Evolutionary conservation across 2,329 filamentous ascomycete genomes (phyloP), one percentile per base, ranked within the genome.

Genomic region (Diaporthe velutina): DNA sequence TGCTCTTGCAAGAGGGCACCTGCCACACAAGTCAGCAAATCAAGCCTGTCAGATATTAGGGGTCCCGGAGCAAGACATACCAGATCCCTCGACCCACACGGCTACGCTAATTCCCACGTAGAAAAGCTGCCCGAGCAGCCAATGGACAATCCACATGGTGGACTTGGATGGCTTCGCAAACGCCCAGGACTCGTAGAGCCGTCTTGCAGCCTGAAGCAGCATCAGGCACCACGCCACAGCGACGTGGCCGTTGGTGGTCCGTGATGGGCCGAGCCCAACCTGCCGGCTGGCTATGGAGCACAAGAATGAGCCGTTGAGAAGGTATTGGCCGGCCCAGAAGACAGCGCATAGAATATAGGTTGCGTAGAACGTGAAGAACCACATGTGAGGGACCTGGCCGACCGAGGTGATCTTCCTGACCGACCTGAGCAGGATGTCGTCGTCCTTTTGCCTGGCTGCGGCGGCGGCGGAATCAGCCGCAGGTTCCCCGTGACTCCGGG

Each of bases 361-460:
- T 71, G 94, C 81, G 82, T 99, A 98, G 85, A 98, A 98, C 79
- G 97, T 94, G 57, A 88, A 89, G 83, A 98, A 98, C 92, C 94
- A 98, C 76, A 90, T 90, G 84, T 98, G 97, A 30, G 96, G 95
- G 48, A 98, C 93, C 81, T 90, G 90, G 78, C 84, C 84, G 58
- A 84, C 77, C 2, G 85, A 83, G 5, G 85, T 84, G 74, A 85
- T 55, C 70, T 78, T 78, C 70, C 79, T 78, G 54, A 87, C 71
- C 40, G 83, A 54, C 7, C 74, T 77, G 67, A 81, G 73, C 28
- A 85, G 68, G 33, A 71, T 42, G 45, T 72, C 55, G 40, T 66
- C 57, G 33, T 35, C n/a, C 30, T 42, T 25, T 25, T 57, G 22
- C n/a, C 13, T 28, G 2, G 58, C 54, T 17, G 45, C 58, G 50